phyloP scores from a whole-genome alignment of 768 basidiomycete genomes.

The Pleurotus tuber-regium region DNA sequence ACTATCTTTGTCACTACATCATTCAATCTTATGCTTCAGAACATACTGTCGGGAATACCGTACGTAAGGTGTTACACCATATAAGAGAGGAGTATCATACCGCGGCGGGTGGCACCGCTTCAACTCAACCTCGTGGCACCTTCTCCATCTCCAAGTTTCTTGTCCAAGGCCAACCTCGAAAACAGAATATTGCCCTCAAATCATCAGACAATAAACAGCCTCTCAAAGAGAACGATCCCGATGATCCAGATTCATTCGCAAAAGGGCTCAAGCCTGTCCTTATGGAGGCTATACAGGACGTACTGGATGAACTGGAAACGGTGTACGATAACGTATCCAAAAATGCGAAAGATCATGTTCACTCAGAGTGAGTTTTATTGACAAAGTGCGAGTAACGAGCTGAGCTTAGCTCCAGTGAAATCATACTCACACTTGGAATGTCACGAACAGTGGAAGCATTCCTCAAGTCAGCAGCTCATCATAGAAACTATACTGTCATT shows the following conservation, averaged over 20 bases:
- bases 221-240: slow-evolving; percentile 65
- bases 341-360: slow-evolving; percentile 93
- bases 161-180: slow-evolving; percentile 71
- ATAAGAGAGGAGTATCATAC: slow-evolving; percentile 94
- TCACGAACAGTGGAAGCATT: slow-evolving; percentile 94
- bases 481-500: slow-evolving; percentile 93
- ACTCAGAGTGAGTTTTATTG: slow-evolving; percentile 78
- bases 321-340: slow-evolving; percentile 94
- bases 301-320: slow-evolving; percentile 92
- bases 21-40: slow-evolving; percentile 47
- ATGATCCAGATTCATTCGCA: slow-evolving; percentile 80
- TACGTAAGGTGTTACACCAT: slow-evolving; percentile 89
- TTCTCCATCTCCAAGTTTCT: slow-evolving; percentile 85
- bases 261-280: slow-evolving; percentile 84
- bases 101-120: slow-evolving; percentile 51
- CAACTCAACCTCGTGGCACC: slow-evolving; percentile 33
- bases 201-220: slow-evolving; percentile 54
- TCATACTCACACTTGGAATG: slow-evolving; percentile 91
- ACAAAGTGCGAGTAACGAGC: neutral
- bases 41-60: slow-evolving; percentile 92
- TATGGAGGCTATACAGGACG: slow-evolving; percentile 96
- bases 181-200: slow-evolving; percentile 35
- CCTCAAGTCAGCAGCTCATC: slow-evolving; percentile 84
- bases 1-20: slow-evolving; percentile 6
- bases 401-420: slow-evolving; percentile 59